A percentile compares a stretch with the other conserved stretches of the same genome.
Conservation (phyloP, 805 yeast genomes). For the Candida krabiensis region DNA sequence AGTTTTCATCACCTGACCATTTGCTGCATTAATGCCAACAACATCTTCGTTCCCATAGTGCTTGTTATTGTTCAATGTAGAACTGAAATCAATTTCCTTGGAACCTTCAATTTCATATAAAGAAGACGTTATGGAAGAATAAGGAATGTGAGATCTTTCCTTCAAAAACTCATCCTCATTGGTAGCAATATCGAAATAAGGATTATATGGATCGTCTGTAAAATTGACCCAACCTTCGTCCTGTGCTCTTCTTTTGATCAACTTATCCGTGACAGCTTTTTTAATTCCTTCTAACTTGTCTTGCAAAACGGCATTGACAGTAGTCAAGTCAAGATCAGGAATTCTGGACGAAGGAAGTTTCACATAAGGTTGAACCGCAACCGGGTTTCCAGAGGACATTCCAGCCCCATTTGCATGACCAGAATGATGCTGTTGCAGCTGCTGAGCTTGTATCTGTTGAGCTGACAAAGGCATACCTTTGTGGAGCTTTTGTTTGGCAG, state of each 20-base stretch:
- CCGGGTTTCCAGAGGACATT: conserved; percentile 22
- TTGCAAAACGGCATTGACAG: conserved; percentile 70
- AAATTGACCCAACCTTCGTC: conserved; percentile 79
- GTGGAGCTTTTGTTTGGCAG: conserved; percentile 22
- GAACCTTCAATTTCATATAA: conserved; percentile 64
- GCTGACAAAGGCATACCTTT: conserved; percentile 20
- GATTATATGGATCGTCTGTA: conserved; percentile 84
- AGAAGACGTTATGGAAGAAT: conserved; percentile 73
- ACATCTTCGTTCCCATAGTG: conserved; percentile 36
- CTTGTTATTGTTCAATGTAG: conserved; percentile 44
- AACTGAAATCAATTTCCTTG: conserved; percentile 49
- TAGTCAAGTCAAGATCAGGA: conserved; percentile 87
- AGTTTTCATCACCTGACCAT: conserved; percentile 48
- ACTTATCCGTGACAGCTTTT: conserved; percentile 81
- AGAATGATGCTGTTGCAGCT: conserved; percentile 12
- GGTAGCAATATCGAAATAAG: conserved; percentile 68
- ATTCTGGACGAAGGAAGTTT: conserved; percentile 86
- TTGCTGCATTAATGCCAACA: conserved; percentile 43
- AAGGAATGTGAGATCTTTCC: conserved; percentile 69
- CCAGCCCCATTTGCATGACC: conserved; percentile 6
- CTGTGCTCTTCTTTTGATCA: conserved; percentile 66
- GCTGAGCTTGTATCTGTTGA: conserved; percentile 26
- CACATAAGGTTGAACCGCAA: conserved; percentile 73
- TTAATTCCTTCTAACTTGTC: conserved; percentile 78
- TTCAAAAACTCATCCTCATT: conserved; percentile 43